Conservation (phyloP, 2,329 filamentous ascomycete species). For the Xylaria polymorpha region DNA sequence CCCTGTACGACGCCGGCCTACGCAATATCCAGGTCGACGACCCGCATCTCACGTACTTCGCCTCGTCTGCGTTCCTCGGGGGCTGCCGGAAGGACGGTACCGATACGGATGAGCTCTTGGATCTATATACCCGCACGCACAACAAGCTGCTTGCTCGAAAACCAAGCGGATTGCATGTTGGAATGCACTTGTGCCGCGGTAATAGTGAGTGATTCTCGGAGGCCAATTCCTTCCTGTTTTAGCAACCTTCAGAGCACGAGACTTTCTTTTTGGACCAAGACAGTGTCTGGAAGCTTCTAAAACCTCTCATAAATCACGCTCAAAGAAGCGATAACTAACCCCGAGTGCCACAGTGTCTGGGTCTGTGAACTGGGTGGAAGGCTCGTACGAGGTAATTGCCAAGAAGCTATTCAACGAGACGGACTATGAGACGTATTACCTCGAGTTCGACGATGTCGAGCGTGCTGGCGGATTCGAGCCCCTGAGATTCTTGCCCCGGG, state of each 20-base stretch:
- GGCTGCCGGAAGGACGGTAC: conserved; percentile 67
- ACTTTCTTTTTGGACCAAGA: no score
- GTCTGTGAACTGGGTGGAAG: conserved; percentile 62
- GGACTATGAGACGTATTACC: conserved; percentile 63
- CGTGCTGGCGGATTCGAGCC: conserved; percentile 63
- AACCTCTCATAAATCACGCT: no score
- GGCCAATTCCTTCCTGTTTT: no score
- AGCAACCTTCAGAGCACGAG: no score
- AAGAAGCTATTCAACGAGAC: conserved; percentile 61
- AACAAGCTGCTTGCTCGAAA: conserved; percentile 66
- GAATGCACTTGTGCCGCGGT: conserved; percentile 69
- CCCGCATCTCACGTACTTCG: conserved; percentile 68
- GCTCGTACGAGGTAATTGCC: conserved; percentile 63
- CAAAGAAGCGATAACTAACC: no score
- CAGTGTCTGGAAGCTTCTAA: no score
- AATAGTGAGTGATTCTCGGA: no score
- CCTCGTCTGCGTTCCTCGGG: conserved; percentile 65
- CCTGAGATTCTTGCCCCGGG: conserved; percentile 58
- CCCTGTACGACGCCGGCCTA: conserved; percentile 63
- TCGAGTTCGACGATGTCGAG: conserved; percentile 63
- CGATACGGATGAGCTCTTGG: conserved; percentile 63
- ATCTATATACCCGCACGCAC: conserved; percentile 71
- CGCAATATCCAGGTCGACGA: conserved; percentile 67
- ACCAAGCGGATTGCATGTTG: conserved; percentile 68
- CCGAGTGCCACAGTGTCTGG: no score